Conservation (phyloP, 805 yeast species). For the Schwanniomyces sp. region DNA sequence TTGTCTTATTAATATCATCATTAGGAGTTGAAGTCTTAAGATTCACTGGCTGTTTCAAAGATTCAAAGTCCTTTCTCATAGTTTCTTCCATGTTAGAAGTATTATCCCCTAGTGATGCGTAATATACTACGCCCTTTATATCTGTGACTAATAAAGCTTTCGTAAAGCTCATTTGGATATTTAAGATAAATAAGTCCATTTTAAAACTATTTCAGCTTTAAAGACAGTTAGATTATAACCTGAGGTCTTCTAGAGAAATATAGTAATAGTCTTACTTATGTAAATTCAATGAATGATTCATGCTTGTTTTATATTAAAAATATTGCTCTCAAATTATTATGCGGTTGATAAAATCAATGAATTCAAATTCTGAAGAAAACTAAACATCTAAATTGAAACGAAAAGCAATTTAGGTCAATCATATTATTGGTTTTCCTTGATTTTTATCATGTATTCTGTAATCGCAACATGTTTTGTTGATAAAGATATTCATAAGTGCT, state of each 20-base stretch:
- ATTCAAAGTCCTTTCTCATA: background rate
- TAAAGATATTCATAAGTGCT: too few relatives aligned
- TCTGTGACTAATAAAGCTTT: constrained; percentile 16
- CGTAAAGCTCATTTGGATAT: constrained; percentile 5
- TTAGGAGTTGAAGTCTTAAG: background rate
- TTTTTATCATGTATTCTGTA: too few relatives aligned
- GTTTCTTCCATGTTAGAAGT: background rate
- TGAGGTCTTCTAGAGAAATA: background rate
- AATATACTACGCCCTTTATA: constrained; percentile 13
- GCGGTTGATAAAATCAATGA: too few relatives aligned
- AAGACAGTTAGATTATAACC: background rate
- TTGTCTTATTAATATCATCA: constrained; percentile 6
- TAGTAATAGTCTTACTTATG: too few relatives aligned
- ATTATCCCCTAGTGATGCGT: constrained; percentile 18
- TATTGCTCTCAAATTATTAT: background rate
- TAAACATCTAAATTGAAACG: too few relatives aligned
- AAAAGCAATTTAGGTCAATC: too few relatives aligned
- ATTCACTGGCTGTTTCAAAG: background rate
- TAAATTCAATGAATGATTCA: background rate
- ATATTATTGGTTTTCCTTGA: too few relatives aligned
- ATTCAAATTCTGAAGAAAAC: too few relatives aligned
- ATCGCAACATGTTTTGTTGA: too few relatives aligned
- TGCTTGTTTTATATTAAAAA: background rate
- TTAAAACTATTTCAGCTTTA: background rate
- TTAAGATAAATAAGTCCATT: constrained; percentile 11